Conservation (phyloP, 2,329 filamentous ascomycete species). For the Exophiala lecanii-corni region DNA sequence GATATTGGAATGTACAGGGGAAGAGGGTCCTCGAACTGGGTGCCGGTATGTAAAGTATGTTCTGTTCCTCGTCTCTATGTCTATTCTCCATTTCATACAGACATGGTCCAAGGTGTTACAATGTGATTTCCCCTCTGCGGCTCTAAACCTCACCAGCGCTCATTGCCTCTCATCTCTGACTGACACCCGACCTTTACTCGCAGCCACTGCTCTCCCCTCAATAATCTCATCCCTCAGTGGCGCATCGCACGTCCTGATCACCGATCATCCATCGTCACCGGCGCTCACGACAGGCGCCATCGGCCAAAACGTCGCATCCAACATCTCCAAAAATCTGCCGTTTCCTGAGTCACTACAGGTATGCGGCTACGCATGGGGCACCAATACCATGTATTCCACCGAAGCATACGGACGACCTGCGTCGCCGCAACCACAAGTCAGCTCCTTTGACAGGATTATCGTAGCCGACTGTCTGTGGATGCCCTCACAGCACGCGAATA, state of each 20-base stretch:
- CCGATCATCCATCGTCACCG: conserved; percentile 46
- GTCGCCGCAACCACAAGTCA: conserved; percentile 24
- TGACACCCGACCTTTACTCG: no score
- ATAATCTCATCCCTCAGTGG: conserved; percentile 35
- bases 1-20: conserved; percentile 42
- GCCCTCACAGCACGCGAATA: conserved; percentile 51
- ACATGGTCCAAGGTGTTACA: no score
- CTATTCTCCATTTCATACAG: no score
- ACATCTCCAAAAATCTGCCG: conserved; percentile 5
- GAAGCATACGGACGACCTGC: conserved; percentile 26
- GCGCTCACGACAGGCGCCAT: conserved; percentile 30
- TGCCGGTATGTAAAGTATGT: conserved; percentile 54
- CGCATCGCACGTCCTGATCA: conserved; percentile 42
- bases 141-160: no score
- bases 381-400: conserved; percentile 32
- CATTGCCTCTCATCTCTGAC: no score
- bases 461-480: conserved; percentile 61
- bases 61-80: no score
- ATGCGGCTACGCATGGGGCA: conserved; percentile 24
- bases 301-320: conserved; percentile 19
- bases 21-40: conserved; percentile 55
- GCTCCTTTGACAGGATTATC: conserved; percentile 50
- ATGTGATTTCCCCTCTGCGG: no score
- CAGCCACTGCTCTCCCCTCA: conserved; percentile 41
- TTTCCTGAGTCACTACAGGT: conserved; percentile 4